These are phyloP conservation scores for Hamiltosporidium tvaerminnensis DNA, from an alignment of 371 early-diverging fungal genomes.

Conservation along the genomic window DNA sequence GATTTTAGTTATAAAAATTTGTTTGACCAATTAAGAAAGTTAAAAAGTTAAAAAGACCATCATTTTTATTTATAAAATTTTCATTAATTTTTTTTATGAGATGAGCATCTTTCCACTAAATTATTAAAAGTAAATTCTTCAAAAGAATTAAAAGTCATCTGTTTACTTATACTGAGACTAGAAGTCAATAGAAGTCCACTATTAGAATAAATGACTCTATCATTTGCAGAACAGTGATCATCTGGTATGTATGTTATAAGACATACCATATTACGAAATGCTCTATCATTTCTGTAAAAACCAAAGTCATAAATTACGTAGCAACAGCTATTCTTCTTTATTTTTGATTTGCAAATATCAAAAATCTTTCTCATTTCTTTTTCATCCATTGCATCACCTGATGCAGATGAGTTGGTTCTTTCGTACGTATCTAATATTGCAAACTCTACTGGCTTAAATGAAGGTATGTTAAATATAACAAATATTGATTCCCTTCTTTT, in stretches of 20 bases:
- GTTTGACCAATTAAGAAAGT: too few relatives aligned
- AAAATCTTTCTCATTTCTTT: neutral
- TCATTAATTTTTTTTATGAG: neutral
- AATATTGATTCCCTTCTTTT: neutral
- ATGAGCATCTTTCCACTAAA: neutral
- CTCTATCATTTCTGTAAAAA: conserved; percentile 25
- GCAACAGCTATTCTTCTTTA: conserved; percentile 6
- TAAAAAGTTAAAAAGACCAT: too few relatives aligned
- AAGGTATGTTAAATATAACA: neutral
- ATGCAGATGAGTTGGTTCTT: neutral
- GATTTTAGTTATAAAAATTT: too few relatives aligned
- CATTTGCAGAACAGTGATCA: neutral
- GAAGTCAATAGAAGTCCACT: neutral
- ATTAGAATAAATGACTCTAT: neutral
- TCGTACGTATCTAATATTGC: neutral
- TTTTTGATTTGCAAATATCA: neutral
- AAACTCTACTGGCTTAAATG: neutral
- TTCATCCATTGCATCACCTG: neutral
- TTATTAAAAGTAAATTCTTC: neutral
- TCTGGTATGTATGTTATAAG: conserved; percentile 44
- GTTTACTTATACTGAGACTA: neutral
- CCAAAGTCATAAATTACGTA: conserved; percentile 47
- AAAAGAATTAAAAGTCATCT: neutral
- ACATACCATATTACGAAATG: conserved; percentile 31
- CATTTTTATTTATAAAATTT: too few relatives aligned